Percentiles rank a stretch among this genome's conserved stretches.
Evolutionary conservation across 257 asterid genomes (phyloP).

Genomic region (Echites panduratus): DNA sequence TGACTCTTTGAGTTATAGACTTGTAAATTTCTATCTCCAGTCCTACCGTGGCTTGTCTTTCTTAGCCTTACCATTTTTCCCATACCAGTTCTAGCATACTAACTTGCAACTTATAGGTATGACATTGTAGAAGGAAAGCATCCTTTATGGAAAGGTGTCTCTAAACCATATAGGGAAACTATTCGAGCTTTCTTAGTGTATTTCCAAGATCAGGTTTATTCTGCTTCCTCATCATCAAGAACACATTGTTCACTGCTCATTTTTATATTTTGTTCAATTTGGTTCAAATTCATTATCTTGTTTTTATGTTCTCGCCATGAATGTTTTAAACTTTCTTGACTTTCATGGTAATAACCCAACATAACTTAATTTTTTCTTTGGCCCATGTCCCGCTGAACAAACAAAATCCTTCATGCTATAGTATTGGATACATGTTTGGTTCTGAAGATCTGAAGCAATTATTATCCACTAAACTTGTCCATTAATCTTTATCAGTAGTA

Average conservation of each 20-base stretch:
- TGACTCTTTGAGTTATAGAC: background rate
- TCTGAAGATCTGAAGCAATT: background rate
- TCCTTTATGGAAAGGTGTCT: constrained; percentile 79
- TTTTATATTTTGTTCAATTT: background rate
- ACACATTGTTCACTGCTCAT: background rate
- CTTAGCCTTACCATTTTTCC: constrained; percentile 8
- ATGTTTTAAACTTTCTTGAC: background rate
- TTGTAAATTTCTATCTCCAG: background rate
- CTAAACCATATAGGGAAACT: constrained; percentile 95
- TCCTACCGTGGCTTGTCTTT: background rate
- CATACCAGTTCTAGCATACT: constrained; percentile 22
- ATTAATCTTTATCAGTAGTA: background rate
- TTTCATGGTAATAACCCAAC: background rate
- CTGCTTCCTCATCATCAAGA: constrained; percentile 6
- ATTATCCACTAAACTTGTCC: background rate
- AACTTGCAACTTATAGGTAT: constrained; percentile 59
- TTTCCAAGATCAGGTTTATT: constrained; percentile 88
- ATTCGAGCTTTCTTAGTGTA: constrained; percentile 90
- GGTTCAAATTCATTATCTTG: background rate
- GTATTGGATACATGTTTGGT: background rate
- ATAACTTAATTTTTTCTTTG: background rate
- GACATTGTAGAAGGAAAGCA: constrained; percentile 88
- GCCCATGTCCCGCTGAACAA: background rate
- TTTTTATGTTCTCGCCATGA: constrained; percentile 2
- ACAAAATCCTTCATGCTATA: background rate